These are phyloP conservation scores for Brassica balearica DNA, from an alignment of 441 rosid species.

Conservation along the genomic window DNA sequence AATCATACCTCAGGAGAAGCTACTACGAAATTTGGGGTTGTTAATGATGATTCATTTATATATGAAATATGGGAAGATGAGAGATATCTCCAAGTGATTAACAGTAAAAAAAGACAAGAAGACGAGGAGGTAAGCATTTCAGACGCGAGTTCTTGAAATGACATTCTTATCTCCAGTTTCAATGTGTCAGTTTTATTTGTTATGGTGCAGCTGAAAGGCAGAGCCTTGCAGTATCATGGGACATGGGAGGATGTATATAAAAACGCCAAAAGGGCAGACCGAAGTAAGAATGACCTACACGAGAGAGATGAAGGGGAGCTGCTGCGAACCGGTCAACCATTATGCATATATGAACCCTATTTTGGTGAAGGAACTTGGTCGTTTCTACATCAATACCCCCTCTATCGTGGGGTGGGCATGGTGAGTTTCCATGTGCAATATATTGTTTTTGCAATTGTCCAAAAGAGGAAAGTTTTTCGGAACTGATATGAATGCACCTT, in stretches of 20 bases:
- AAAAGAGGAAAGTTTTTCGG: too few species aligned
- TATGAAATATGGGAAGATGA: slow-evolving; percentile 90
- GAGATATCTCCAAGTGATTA: slow-evolving; percentile 50
- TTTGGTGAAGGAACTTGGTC: slow-evolving; percentile 96
- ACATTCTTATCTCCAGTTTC: too few species aligned
- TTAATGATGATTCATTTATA: slow-evolving; percentile 64
- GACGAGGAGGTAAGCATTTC: slow-evolving; percentile 79
- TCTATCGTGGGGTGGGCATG: slow-evolving; percentile 92
- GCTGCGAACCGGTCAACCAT: slow-evolving; percentile 88
- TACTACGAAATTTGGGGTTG: slow-evolving; percentile 42
- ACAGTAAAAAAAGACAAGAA: slow-evolving; percentile 72
- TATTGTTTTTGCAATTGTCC: slow-evolving; percentile 5
- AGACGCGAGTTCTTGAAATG: slow-evolving; percentile 24
- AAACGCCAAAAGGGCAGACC: slow-evolving; percentile 84
- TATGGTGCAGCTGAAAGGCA: slow-evolving; percentile 72
- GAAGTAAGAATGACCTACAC: slow-evolving; percentile 78
- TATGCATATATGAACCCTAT: slow-evolving; percentile 95
- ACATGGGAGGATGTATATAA: slow-evolving; percentile 97
- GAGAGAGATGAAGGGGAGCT: slow-evolving; percentile 97
- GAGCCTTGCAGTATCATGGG: slow-evolving; percentile 78
- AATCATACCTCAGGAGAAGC: slow-evolving; percentile 61
- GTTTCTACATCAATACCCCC: slow-evolving; percentile 79
- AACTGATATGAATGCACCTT: slow-evolving; percentile 14
- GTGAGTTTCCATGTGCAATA: slow-evolving; percentile 54
- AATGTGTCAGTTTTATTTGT: slow-evolving; percentile 25